Evolutionary conservation across 208 protist species (phyloP).

Genomic region (Crithidia brevicula): DNA sequence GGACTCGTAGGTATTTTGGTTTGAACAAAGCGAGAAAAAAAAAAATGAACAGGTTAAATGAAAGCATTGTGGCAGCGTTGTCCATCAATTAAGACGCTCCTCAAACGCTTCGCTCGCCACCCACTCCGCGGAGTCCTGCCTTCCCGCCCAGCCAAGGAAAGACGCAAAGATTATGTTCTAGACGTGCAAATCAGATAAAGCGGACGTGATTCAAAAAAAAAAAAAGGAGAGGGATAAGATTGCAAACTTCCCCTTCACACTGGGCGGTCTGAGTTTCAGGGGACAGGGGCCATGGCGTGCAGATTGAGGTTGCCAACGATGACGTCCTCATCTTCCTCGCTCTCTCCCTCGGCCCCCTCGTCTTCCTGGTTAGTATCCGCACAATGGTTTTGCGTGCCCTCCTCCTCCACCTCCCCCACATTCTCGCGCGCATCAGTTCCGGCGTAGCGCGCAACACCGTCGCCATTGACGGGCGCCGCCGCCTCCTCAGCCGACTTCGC

Average conservation of each 20-base stretch:
- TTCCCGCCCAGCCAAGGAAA: too few species aligned
- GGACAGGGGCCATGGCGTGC: constrained; percentile 16
- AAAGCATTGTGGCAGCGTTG: too few species aligned
- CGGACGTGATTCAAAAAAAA: constrained; percentile 1
- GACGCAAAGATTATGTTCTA: too few species aligned
- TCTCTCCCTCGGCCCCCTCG: neutral
- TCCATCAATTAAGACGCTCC: too few species aligned
- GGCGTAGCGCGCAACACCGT: neutral
- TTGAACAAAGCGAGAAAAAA: too few species aligned
- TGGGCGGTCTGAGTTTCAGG: too few species aligned
- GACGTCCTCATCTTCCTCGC: constrained; percentile 37
- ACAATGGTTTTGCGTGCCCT: neutral
- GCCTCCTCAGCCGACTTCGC: constrained; percentile 26
- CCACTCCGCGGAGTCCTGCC: too few species aligned
- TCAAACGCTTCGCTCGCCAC: too few species aligned
- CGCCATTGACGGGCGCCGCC: neutral
- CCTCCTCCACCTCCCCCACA: constrained; percentile 1
- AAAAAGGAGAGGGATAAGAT: constrained; percentile 3
- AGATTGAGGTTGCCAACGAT: constrained; percentile 43
- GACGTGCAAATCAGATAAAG: too few species aligned
- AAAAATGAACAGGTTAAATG: too few species aligned
- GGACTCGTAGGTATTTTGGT: too few species aligned
- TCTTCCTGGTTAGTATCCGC: neutral
- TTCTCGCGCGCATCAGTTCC: neutral
- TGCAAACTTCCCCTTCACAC: too few species aligned